These are phyloP conservation scores for Talaromyces atroroseus DNA, from an alignment of 2,329 filamentous ascomycete species.

Conservation along the genomic window DNA sequence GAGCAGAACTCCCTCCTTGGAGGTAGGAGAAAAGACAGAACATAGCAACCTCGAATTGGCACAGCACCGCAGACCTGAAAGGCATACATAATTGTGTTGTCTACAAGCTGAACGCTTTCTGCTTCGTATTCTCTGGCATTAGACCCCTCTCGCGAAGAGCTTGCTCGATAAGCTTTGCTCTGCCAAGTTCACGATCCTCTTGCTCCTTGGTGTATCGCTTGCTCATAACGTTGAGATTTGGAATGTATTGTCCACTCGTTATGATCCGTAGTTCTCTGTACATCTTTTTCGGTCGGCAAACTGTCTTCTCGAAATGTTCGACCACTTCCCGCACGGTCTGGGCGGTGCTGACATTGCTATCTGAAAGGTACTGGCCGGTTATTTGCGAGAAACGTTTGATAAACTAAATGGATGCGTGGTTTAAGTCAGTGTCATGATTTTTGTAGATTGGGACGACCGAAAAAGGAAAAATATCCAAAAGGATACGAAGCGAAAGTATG, in stretches of 20 bases:
- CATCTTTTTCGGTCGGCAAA: constrained; percentile 50
- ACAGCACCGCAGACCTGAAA: neutral
- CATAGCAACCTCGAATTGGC: neutral
- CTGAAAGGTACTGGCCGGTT: constrained; percentile 69
- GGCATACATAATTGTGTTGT: neutral
- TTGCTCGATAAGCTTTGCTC: constrained; percentile 73
- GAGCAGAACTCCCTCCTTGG: neutral
- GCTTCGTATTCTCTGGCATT: constrained; percentile 5
- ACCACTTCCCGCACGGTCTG: constrained; percentile 53
- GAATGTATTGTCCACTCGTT: constrained; percentile 46
- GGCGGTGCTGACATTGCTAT: constrained; percentile 58
- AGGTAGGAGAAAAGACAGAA: neutral
- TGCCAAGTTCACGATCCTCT: constrained; percentile 64
- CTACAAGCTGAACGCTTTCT: constrained; percentile 38
- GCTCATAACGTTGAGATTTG: constrained; percentile 65
- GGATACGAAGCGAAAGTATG: neutral
- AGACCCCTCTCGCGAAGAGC: constrained; percentile 61
- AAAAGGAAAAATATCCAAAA: neutral
- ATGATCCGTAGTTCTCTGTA: constrained; percentile 41
- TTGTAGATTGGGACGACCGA: neutral
- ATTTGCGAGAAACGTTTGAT: constrained; percentile 75
- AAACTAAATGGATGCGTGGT: constrained; percentile 51
- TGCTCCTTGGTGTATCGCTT: constrained; percentile 65
- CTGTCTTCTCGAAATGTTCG: constrained; percentile 39
- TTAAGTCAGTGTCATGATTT: neutral